Evolutionary conservation across 352 stramenopile genomes (phyloP).

Genomic region (Phytopythium litorale): DNA sequence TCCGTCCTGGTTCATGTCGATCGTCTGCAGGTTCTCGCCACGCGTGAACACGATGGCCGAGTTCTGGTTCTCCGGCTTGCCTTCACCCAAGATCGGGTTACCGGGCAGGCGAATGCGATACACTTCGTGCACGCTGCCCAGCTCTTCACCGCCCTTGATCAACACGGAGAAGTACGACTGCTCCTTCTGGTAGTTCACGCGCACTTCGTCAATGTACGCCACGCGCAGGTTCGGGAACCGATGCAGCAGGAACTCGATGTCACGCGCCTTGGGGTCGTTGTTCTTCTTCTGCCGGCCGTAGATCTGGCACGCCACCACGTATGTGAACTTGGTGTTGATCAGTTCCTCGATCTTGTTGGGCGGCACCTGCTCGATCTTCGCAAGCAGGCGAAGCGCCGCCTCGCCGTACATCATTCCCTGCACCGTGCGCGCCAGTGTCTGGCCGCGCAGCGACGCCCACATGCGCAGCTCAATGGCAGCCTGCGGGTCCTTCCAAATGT

Average conservation of each 20-base stretch:
- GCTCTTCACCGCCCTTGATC: slow-evolving; percentile 90
- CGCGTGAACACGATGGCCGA: slow-evolving; percentile 98
- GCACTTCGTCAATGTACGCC: slow-evolving; percentile 98
- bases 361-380: slow-evolving; percentile 92
- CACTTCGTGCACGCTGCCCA: slow-evolving; percentile 85
- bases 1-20: slow-evolving; percentile 99
- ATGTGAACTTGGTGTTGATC: slow-evolving; percentile 98
- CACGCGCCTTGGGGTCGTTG: slow-evolving; percentile 97
- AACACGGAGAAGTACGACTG: slow-evolving; percentile 97
- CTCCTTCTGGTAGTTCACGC: slow-evolving; percentile 93
- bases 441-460: slow-evolving; percentile 97
- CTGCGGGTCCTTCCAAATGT: slow-evolving; percentile 87
- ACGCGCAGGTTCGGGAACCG: slow-evolving; percentile 96
- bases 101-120: slow-evolving; percentile 97
- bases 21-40: slow-evolving; percentile 97
- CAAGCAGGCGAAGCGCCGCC: slow-evolving; percentile 96
- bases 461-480: slow-evolving; percentile 90
- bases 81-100: slow-evolving; percentile 98
- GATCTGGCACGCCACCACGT: slow-evolving; percentile 98
- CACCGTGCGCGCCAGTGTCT: slow-evolving; percentile 96
- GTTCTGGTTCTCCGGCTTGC: slow-evolving; percentile 99
- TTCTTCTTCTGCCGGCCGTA: slow-evolving; percentile 98
- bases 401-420: slow-evolving; percentile 99
- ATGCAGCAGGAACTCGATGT: slow-evolving; percentile 98
- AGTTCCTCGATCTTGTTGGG: slow-evolving; percentile 93